Percentiles rank a stretch among this genome's conserved stretches.
Evolutionary conservation across 495 filamentous ascomycete species (phyloP).

Genomic region (Mytilinidion resinicola): DNA sequence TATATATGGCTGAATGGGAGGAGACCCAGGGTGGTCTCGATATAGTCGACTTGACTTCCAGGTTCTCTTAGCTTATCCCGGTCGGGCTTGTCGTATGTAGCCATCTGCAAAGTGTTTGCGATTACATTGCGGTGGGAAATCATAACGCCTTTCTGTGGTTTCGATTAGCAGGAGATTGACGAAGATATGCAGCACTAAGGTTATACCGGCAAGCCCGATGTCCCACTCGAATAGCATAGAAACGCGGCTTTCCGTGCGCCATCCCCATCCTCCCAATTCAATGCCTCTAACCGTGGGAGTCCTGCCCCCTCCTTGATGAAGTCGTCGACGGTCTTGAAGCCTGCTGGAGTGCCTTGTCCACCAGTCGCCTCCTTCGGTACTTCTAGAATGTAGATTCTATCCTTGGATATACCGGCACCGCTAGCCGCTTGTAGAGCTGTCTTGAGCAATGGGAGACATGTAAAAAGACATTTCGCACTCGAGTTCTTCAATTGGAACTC

Average conservation of each 20-base stretch:
- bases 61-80: slow-evolving; percentile 11
- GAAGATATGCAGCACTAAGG: neutral
- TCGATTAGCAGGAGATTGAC: neutral
- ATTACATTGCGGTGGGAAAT: slow-evolving; percentile 87
- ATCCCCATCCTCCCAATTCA: slow-evolving; percentile 68
- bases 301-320: slow-evolving; percentile 59
- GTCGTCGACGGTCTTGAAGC: slow-evolving; percentile 65
- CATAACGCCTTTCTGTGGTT: slow-evolving; percentile 81
- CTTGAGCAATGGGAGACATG: slow-evolving; percentile 66
- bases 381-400: slow-evolving; percentile 68
- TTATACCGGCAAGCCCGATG: slow-evolving; percentile 71
- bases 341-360: slow-evolving; percentile 41
- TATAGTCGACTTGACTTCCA: slow-evolving; percentile 32
- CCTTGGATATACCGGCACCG: slow-evolving; percentile 59
- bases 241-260: slow-evolving; percentile 72
- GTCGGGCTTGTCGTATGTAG: slow-evolving; percentile 18
- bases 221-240: slow-evolving; percentile 85
- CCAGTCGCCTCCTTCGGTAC: slow-evolving; percentile 51
- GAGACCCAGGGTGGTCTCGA: slow-evolving; percentile 63
- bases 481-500: slow-evolving; percentile 75
- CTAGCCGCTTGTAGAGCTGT: slow-evolving; percentile 64
- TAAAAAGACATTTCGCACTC: slow-evolving; percentile 69
- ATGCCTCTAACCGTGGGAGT: slow-evolving; percentile 54
- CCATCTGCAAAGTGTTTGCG: slow-evolving; percentile 52
- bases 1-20: slow-evolving; percentile 88